phyloP scores from a whole-genome alignment of 306 rosid species.

The Crotalaria pallida region DNA sequence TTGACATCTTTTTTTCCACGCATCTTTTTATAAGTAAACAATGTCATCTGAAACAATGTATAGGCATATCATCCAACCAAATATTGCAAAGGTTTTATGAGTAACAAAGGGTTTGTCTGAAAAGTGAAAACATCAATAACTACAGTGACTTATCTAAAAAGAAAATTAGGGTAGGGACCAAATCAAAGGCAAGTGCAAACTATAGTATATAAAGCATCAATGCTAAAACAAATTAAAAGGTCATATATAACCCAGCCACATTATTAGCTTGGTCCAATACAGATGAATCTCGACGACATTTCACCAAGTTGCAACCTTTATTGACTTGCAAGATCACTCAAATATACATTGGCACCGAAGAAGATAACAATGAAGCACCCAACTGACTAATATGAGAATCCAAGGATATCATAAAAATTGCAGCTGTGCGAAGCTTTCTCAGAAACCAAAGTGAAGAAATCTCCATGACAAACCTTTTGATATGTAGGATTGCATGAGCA shows the following conservation, averaged over 20 bases:
- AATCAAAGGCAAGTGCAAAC: not conserved
- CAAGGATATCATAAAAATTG: not conserved
- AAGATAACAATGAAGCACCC: conserved; percentile 13
- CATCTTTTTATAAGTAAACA: conserved; percentile 18
- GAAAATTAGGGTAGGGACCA: not conserved
- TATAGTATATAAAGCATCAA: conserved; percentile 4
- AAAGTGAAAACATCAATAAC: too few relatives aligned
- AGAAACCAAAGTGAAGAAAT: conserved; percentile 10
- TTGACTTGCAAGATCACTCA: conserved; percentile 17
- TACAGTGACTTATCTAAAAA: too few relatives aligned
- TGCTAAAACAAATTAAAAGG: not conserved
- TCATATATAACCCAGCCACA: conserved; percentile 10
- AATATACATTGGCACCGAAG: conserved; percentile 17
- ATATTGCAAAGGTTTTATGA: too few relatives aligned
- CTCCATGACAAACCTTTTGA: conserved; percentile 17
- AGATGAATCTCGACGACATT: conserved; percentile 5
- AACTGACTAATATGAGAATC: conserved; percentile 4
- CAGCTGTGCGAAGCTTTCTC: conserved; percentile 4
- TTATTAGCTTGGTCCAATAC: conserved; percentile 17
- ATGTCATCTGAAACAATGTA: too few relatives aligned
- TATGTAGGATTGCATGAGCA: not conserved
- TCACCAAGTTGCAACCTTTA: conserved; percentile 17
- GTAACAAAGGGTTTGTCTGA: too few relatives aligned
- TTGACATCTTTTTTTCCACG: not conserved
- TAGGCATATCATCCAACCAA: too few relatives aligned